A percentile compares a stretch with the other conserved stretches of the same genome.
These are phyloP conservation scores for Moesziomyces antarcticus DNA, from an alignment of 1,284 basidiomycete species.

Conservation along the genomic window DNA sequence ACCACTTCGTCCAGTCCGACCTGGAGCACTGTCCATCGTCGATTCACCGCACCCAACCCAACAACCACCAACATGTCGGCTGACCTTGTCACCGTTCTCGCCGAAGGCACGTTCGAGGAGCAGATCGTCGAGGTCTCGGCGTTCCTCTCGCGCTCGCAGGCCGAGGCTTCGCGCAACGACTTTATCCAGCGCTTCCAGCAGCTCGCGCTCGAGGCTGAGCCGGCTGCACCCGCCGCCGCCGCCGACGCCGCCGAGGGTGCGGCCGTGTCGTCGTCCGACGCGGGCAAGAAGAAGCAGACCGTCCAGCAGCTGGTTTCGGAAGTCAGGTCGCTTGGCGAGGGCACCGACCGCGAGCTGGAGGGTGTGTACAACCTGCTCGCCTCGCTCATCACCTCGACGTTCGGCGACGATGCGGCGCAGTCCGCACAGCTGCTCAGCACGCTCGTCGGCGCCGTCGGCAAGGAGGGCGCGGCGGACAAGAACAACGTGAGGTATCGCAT, in stretches of 20 bases:
- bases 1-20: too few species aligned
- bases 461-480: slow-evolving; percentile 35
- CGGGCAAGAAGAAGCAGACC: slow-evolving; percentile 39
- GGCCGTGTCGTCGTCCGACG: slow-evolving; percentile 11
- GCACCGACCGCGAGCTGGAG: slow-evolving; percentile 64
- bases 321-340: slow-evolving; percentile 52
- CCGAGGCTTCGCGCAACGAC: slow-evolving; percentile 56
- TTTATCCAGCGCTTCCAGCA: slow-evolving; percentile 52
- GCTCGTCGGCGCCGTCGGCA: slow-evolving; percentile 34
- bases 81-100: slow-evolving; percentile 64
- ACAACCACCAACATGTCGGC: slow-evolving; percentile 40
- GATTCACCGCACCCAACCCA: background rate
- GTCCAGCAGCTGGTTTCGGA: slow-evolving; percentile 51
- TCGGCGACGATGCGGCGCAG: slow-evolving; percentile 9
- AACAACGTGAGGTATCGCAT: slow-evolving; percentile 54
- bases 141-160: slow-evolving; percentile 57
- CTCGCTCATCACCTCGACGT: slow-evolving; percentile 46
- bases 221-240: slow-evolving; percentile 8
- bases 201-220: slow-evolving; percentile 52
- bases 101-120: slow-evolving; percentile 63
- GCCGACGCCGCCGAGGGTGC: slow-evolving; percentile 7
- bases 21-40: too few species aligned
- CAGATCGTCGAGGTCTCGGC: slow-evolving; percentile 59
- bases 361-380: slow-evolving; percentile 63
- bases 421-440: slow-evolving; percentile 29